Evolutionary conservation across 1,284 basidiomycete genomes (phyloP), one percentile per base, ranked within the genome.

Genomic region (Cryptococcus sp.): DNA sequence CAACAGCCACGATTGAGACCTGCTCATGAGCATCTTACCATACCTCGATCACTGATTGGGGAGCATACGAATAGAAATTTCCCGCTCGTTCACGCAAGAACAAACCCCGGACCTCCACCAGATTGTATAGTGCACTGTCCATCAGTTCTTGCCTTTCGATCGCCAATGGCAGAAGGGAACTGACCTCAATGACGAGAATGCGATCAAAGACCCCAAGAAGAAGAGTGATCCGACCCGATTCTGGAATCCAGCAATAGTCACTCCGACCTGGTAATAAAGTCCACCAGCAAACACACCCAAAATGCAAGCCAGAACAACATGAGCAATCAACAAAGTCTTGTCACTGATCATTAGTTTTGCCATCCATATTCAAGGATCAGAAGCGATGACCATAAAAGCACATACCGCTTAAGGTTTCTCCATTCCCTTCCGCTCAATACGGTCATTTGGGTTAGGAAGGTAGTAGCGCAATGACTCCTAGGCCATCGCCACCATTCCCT

Each of bases 211-310:
- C 40, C 89, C 88, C 64, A 93, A 71, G 82, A 93, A 94, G 79
- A 94, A 93, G 45, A 93, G 72, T 57, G 85, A 87, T 24, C 91
- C 91, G n/a, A 94, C 82, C 37, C 90, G 81, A 53, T 73, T 90
- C 72, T 94, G 91, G 80, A 94, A 94, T 0, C 91, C 91, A 21
- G 88, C 87, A 53, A 94, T 93, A 1, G 83, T 86, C 11, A 81
- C 73, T 43, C 81, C 82, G 0, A 88, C 90, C 32, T 91, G 72
- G 75, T 79, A 93, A 71, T 91, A 93, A 50, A 92, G 71, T 0
- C 90, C 90, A 49, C 90, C 89, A 79, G 67, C 61, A 64, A 91
- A 89, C 2, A 88, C 83, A 2, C 90, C 91, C 4, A 92, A 74
- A 1, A 91, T 67, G 13, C 80, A 78, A 16, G 90, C 79, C 16